Evolutionary conservation across 805 yeast species (phyloP).

Genomic region (Candida ficus): DNA sequence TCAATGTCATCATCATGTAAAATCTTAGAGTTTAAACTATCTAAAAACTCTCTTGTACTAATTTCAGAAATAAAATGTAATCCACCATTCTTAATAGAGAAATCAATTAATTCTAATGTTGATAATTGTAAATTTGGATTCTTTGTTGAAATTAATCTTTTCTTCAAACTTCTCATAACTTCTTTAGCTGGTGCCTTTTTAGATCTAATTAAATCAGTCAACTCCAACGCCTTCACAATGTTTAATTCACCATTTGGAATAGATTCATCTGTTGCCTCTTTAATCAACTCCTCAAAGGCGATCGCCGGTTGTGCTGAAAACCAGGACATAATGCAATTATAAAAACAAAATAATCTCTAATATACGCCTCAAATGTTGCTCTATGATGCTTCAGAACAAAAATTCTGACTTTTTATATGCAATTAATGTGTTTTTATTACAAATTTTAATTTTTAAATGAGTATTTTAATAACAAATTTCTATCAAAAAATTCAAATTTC

Average conservation of each 20-base stretch:
- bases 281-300: conserved; percentile 50
- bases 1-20: conserved; percentile 37
- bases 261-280: conserved; percentile 79
- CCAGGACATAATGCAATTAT: conserved; percentile 28
- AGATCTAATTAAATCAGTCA: conserved; percentile 81
- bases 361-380: too few relatives aligned
- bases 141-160: conserved; percentile 53
- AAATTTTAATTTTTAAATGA: too few relatives aligned
- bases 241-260: conserved; percentile 91
- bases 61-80: conserved; percentile 74
- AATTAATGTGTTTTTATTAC: too few relatives aligned
- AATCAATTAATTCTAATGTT: conserved; percentile 71
- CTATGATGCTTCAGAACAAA: too few relatives aligned
- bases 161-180: conserved; percentile 80
- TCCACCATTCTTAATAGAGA: conserved; percentile 92
- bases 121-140: conserved; percentile 82
- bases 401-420: too few relatives aligned
- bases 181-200: conserved; percentile 74
- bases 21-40: conserved; percentile 49
- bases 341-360: too few relatives aligned
- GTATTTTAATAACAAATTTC: too few relatives aligned
- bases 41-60: conserved; percentile 81
- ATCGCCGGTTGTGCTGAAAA: conserved; percentile 14
- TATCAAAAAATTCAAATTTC: too few relatives aligned
- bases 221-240: conserved; percentile 67